Conservation (phyloP, 305 asterid species). For the Fraxinus dipetala region DNA sequence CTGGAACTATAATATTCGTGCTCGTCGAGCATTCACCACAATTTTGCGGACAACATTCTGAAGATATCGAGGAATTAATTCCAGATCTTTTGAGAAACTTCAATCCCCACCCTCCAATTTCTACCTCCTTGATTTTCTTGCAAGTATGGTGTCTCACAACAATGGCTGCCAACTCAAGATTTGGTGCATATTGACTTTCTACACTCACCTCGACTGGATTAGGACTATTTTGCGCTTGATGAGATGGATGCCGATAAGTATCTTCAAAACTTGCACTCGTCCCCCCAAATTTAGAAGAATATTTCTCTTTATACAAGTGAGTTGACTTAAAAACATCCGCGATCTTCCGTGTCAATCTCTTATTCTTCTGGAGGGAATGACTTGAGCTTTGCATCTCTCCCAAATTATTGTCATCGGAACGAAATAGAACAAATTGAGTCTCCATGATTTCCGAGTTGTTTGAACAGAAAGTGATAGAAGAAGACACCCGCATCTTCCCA, state of each 20-base stretch:
- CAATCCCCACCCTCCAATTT: conserved; percentile 84
- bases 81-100: conserved; percentile 63
- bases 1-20: conserved; percentile 60
- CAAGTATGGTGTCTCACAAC: conserved; percentile 47
- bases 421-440: conserved; percentile 61
- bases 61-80: conserved; percentile 12
- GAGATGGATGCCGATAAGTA: conserved; percentile 37
- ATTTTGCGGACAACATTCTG: conserved; percentile 28
- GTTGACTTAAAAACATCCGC: conserved; percentile 46
- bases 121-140: conserved; percentile 40
- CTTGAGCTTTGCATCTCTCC: conserved; percentile 37
- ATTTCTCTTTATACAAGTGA: conserved; percentile 25
- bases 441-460: conserved; percentile 51
- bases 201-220: conserved; percentile 23
- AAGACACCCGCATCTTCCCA: conserved; percentile 74
- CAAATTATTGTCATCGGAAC: conserved; percentile 31
- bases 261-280: conserved; percentile 48
- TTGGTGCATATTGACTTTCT: conserved; percentile 36
- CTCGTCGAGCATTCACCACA: conserved; percentile 57
- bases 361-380: conserved; percentile 38
- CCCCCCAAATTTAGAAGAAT: conserved; percentile 35
- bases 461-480: conserved; percentile 44
- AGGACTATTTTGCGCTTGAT: conserved; percentile 25
- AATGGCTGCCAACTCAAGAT: conserved; percentile 76
- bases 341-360: conserved; percentile 48